A percentile compares a stretch with the other conserved stretches of the same genome.
These are phyloP conservation scores for Schizophyllum commune DNA, from an alignment of 1,284 basidiomycete genomes.

Conservation along the genomic window DNA sequence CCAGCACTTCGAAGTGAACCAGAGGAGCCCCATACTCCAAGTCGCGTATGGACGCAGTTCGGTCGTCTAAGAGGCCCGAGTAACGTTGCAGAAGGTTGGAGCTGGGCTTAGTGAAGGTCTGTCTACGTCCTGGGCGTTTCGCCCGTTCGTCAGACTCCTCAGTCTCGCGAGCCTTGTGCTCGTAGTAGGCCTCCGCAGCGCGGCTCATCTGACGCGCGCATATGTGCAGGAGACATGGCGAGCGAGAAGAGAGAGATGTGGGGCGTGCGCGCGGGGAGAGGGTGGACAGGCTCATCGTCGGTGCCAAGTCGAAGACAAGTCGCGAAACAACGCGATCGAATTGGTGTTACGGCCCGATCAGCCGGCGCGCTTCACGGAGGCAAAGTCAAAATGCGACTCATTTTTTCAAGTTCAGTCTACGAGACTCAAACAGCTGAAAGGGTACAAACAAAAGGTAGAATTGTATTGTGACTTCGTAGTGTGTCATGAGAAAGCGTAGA, in stretches of 20 bases:
- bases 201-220: constrained; percentile 8
- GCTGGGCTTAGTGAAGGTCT: constrained; percentile 29
- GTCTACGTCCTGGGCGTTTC: constrained; percentile 5
- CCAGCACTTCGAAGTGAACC: constrained; percentile 36
- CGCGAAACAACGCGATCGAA: neutral
- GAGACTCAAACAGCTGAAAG: too few species aligned
- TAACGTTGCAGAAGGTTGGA: constrained; percentile 40
- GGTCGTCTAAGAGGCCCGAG: neutral
- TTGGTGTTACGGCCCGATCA: too few species aligned
- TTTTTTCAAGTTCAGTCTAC: too few species aligned
- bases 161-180: neutral
- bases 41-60: neutral
- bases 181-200: constrained; percentile 1
- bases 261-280: neutral
- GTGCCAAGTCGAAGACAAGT: neutral
- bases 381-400: too few species aligned
- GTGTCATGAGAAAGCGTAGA: constrained; percentile 3
- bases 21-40: constrained; percentile 1
- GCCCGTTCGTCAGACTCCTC: constrained; percentile 23
- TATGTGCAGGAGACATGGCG: neutral
- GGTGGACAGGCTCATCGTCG: too few species aligned
- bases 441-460: too few species aligned
- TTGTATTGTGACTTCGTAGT: too few species aligned
- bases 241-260: neutral
- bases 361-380: too few species aligned